Evolutionary conservation across 352 stramenopile species (phyloP), one percentile per base, ranked within the genome.

Genomic region (Phytophthora sp.): DNA sequence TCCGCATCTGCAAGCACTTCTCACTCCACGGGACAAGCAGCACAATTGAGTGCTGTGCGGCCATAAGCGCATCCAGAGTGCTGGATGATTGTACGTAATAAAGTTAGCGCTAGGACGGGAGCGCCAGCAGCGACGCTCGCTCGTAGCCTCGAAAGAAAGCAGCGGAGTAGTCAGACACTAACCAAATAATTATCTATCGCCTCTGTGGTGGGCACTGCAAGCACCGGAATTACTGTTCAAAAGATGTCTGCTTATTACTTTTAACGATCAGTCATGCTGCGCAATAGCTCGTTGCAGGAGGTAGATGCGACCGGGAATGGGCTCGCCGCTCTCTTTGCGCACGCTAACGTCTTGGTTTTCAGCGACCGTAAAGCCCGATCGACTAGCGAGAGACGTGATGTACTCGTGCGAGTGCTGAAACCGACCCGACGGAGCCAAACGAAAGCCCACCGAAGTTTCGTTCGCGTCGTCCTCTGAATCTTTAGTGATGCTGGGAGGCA

Each of bases 351-450:
- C 52, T 31, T 92, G 60, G 18, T 84, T 41, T 2, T 76, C 23
- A 21, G 28, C 50, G 21, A 91, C 63, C 1, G 8, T 41, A 32
- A 92, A 92, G 20, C 78, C 74, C 49, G 55, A 65, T 0, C 45
- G 50, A n/a, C 15, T 15, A 20, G 77, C 72, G 21, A 94, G 70
- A 13, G 58, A 43, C 12, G 20, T 17, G 38, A 94, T 79, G 73
- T 92, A 94, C n/a, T 48, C 34, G 11, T 86, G 76, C 17, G 82
- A 82, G 60, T 94, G 85, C 57, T 92, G 75, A 56, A 94, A 94
- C 51, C 85, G 79, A n/a, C 85, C 85, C 1, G 85, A 94, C 13
- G 62, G 61, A 27, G 84, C 82, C 41, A 94, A 75, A 9, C 82
- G 69, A 56, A 79, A 90, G 10, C 69, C 56, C n/a, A 18, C 20